Evolutionary conservation across 257 asterid species (phyloP).

Genomic region (Misopates orontium): DNA sequence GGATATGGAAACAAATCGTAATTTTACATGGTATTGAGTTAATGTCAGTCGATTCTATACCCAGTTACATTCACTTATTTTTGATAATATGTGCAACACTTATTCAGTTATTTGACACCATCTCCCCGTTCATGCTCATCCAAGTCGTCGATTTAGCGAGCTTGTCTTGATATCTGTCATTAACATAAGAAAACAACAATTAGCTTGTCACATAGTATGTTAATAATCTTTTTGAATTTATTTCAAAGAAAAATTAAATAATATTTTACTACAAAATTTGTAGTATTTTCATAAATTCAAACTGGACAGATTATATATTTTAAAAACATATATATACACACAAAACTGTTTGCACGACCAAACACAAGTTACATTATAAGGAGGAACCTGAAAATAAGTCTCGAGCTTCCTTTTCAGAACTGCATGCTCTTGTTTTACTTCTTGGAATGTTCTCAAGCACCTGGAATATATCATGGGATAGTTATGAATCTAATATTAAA

Average conservation of each 20-base stretch:
- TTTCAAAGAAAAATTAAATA: too few species aligned
- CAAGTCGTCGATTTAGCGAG: constrained; percentile 24
- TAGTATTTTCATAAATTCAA: too few species aligned
- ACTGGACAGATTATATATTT: too few species aligned
- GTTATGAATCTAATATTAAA: too few species aligned
- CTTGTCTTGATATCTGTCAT: constrained; percentile 48
- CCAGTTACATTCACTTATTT: constrained; percentile 18
- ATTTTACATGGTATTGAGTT: too few species aligned
- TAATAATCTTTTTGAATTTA: too few species aligned
- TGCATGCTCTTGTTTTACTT: constrained; percentile 65
- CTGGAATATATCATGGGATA: constrained; percentile 30
- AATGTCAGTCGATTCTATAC: too few species aligned
- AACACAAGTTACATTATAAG: background rate
- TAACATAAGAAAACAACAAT: constrained; percentile 3
- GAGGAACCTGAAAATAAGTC: constrained; percentile 62
- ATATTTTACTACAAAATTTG: too few species aligned
- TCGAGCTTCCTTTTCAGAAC: constrained; percentile 62
- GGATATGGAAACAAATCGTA: too few species aligned
- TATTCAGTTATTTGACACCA: constrained; percentile 15
- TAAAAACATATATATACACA: background rate
- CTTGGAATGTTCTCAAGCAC: constrained; percentile 62
- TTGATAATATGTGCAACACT: too few species aligned
- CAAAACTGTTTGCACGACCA: constrained; percentile 2
- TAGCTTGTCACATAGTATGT: background rate
- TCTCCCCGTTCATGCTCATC: constrained; percentile 6